Conservation (phyloP, 1,284 basidiomycete genomes). For the Pterulicium gracile region DNA sequence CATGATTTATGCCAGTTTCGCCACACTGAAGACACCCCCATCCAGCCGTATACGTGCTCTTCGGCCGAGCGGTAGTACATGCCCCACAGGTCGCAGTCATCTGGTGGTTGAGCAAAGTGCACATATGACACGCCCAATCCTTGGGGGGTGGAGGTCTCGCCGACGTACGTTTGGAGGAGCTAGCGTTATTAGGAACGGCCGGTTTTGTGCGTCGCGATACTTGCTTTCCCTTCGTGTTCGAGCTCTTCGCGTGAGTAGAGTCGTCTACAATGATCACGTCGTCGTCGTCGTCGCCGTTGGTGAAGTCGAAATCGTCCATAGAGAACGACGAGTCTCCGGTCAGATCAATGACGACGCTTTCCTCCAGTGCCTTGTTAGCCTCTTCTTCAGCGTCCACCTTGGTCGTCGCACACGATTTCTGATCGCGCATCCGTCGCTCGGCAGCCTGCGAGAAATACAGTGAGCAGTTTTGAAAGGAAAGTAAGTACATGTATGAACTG, state of each 20-base stretch:
- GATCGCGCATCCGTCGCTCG: slow-evolving; percentile 61
- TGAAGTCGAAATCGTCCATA: slow-evolving; percentile 37
- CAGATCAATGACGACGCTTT: slow-evolving; percentile 51
- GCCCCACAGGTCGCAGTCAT: slow-evolving; percentile 47
- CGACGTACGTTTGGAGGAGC: too few species aligned
- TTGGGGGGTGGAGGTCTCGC: slow-evolving; percentile 8
- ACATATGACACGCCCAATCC: slow-evolving; percentile 59
- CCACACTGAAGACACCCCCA: slow-evolving; percentile 70
- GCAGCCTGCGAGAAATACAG: slow-evolving; percentile 50
- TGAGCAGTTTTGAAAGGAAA: neutral
- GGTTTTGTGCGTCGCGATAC: neutral
- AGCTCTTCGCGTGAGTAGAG: slow-evolving; percentile 9
- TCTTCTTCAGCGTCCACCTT: slow-evolving; percentile 45
- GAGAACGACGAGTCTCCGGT: slow-evolving; percentile 11
- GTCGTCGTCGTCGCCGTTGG: slow-evolving; percentile 23
- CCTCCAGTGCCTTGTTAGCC: slow-evolving; percentile 54
- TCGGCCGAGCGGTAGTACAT: slow-evolving; percentile 44
- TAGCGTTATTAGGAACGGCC: slow-evolving; percentile 11
- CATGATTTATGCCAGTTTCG: slow-evolving; percentile 45
- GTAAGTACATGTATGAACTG: slow-evolving; percentile 16
- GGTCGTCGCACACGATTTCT: slow-evolving; percentile 61
- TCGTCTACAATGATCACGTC: slow-evolving; percentile 15
- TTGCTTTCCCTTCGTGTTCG: slow-evolving; percentile 3
- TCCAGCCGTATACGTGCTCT: slow-evolving; percentile 22
- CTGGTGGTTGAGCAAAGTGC: slow-evolving; percentile 59